These are phyloP conservation scores for Dactylis glomerata DNA, from an alignment of 176 grass and related monocot species.

Conservation along the genomic window DNA sequence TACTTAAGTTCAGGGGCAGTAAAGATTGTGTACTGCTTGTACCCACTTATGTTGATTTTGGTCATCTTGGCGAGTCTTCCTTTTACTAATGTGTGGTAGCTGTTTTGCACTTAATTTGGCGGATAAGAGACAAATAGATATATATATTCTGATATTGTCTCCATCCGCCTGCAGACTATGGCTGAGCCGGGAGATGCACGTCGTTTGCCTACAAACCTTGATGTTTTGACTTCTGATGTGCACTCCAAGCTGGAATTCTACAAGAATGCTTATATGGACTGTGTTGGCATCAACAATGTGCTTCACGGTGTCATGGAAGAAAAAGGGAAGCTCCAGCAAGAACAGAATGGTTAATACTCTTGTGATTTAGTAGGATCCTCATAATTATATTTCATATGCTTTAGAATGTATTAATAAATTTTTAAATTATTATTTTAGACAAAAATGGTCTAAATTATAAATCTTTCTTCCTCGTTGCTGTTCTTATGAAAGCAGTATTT, in stretches of 20 bases:
- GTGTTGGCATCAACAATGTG: not conserved
- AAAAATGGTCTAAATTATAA: not conserved
- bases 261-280: not conserved
- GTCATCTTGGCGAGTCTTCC: not conserved
- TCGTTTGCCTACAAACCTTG: not conserved
- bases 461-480: too few relatives aligned
- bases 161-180: not conserved
- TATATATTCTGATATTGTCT: not conserved
- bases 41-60: not conserved
- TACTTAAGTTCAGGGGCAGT: not conserved
- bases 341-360: not conserved
- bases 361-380: not conserved
- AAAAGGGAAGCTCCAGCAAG: not conserved
- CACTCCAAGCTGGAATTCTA: not conserved
- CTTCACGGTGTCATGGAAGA: constrained; percentile 14
- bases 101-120: not conserved
- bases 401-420: not conserved
- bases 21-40: not conserved
- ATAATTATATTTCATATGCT: not conserved
- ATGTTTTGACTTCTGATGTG: not conserved
- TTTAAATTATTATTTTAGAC: too few relatives aligned
- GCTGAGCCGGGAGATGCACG: not conserved
- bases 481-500: too few relatives aligned
- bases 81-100: not conserved
- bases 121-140: not conserved